Base-by-base conservation (phyloP, 2,329 filamentous ascomycete species). In the Colletotrichum incanum region DNA sequence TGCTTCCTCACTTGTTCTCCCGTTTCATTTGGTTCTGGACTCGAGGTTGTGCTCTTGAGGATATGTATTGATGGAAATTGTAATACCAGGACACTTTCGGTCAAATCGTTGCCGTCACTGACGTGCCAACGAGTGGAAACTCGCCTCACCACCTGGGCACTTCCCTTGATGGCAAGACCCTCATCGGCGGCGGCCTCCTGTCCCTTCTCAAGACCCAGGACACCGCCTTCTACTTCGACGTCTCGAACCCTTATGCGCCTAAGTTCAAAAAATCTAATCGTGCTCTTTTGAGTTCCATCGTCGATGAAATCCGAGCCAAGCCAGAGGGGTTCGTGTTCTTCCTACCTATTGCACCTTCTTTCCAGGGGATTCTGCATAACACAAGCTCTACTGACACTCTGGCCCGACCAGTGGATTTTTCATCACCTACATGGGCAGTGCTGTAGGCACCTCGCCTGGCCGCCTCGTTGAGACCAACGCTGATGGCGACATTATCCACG, bases 261-360 rank as follows among this genome's bases (percentile, higher is more conserved):
- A 85, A 83, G 75, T 91, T 90, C 79, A 80, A 83, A 75, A 90
- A 91, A 81, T 89, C 86, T 78, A 90, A 91, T 80, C 84, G 89
- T 12, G 89, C 82, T n/a, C 67, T 91, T 11, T 84, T 91, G 43
- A 84, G 85, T 8, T 91, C 89, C 49, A 90, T 91, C 74, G 85
- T 86, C 0, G 90, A 91, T 77, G 90, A 91, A 81, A 88, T 92
- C 76, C 86, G 88, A 20, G 89, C 89, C 58, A 91, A 91, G 80
- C 90, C 89, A 14, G 89, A 90, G 31, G 89, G 88, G 74, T 82
- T 77, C 14, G 78, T 41, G 14, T 20, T 49, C n/a, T 23, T 3
- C 14, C 43, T 37, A n/a, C 47, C 3, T 20, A 31, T 9, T 28
- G 43, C 34, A 37, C 14, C 11, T 50, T 5, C 1, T n/a, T 8